Evolutionary conservation across 352 stramenopile species (phyloP).

Genomic region (Pythium folliculosum): DNA sequence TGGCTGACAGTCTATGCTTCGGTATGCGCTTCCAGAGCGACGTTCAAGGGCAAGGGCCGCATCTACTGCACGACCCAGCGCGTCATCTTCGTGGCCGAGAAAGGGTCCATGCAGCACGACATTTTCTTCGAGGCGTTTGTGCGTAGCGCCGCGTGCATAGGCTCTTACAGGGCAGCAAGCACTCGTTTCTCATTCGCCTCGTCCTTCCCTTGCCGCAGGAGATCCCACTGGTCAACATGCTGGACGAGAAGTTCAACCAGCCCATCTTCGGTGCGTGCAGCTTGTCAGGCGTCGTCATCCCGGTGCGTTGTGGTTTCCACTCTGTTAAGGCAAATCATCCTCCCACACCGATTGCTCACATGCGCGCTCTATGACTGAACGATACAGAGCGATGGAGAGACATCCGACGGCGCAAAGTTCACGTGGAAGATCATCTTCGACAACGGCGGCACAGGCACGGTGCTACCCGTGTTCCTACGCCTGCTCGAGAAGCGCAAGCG

Average conservation of each 20-base stretch:
- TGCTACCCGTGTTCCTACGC: slow-evolving; percentile 82
- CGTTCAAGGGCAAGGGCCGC: slow-evolving; percentile 76
- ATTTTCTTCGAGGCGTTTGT: slow-evolving; percentile 77
- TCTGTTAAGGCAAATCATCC: too few species aligned
- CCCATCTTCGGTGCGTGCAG: slow-evolving; percentile 89
- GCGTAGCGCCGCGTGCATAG: slow-evolving; percentile 24
- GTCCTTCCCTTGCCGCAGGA: slow-evolving; percentile 38
- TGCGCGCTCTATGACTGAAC: neutral
- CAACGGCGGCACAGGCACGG: slow-evolving; percentile 79
- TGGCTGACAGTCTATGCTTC: neutral
- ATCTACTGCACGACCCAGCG: slow-evolving; percentile 87
- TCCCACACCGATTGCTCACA: too few species aligned
- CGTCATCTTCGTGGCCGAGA: slow-evolving; percentile 85
- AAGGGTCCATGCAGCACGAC: slow-evolving; percentile 60
- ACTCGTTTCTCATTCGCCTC: neutral
- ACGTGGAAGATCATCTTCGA: slow-evolving; percentile 85
- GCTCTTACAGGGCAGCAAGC: too few species aligned
- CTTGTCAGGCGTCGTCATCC: slow-evolving; percentile 69
- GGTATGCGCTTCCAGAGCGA: slow-evolving; percentile 25
- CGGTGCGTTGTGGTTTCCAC: slow-evolving; percentile 33
- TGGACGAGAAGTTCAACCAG: slow-evolving; percentile 90
- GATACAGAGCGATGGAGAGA: slow-evolving; percentile 33
- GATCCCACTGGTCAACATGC: slow-evolving; percentile 77
- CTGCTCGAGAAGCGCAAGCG: slow-evolving; percentile 82
- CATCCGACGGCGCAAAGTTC: slow-evolving; percentile 36